phyloP scores from a whole-genome alignment of 2,329 filamentous ascomycete genomes.

The Botryotinia calthae region DNA sequence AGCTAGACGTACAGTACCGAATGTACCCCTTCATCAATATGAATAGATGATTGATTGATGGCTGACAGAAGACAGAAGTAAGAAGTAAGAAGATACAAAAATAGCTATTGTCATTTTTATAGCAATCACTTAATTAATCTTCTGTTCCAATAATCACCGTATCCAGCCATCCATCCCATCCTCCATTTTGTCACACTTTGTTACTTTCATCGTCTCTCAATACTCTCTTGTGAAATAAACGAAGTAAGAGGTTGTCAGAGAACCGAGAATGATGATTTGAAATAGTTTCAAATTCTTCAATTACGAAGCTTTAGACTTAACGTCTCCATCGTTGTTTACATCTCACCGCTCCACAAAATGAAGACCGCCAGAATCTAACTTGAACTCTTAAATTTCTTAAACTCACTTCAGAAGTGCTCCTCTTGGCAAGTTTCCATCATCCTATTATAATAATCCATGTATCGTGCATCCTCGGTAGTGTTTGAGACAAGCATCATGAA shows the following conservation, averaged over 20 bases:
- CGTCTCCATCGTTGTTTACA: not conserved
- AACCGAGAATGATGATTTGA: not conserved
- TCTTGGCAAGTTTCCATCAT: constrained; percentile 2
- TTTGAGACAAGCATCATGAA: constrained; percentile 20
- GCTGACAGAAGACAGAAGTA: not conserved
- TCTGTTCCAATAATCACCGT: not conserved
- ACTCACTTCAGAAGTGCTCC: constrained; percentile 4
- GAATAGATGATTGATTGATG: not conserved
- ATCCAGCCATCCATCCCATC: not conserved
- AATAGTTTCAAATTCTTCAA: constrained; percentile 3
- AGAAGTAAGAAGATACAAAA: not conserved
- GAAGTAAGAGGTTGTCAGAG: constrained; percentile 1
- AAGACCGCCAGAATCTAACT: not conserved
- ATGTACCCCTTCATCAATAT: not conserved
- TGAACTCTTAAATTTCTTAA: not conserved
- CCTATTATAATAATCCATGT: constrained; percentile 3
- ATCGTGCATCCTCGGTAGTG: constrained; percentile 6
- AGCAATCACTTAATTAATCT: not conserved
- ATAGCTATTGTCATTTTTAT: not conserved
- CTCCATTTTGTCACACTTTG: not conserved
- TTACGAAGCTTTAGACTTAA: not conserved
- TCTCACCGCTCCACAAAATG: not conserved
- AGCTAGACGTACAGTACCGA: not conserved
- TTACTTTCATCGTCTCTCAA: constrained; percentile 9
- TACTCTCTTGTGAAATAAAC: constrained; percentile 3